Percentiles rank a stretch among this genome's conserved stretches.
phyloP scores from a whole-genome alignment of 129 eudicot genomes.

The Flaveria brownii region DNA sequence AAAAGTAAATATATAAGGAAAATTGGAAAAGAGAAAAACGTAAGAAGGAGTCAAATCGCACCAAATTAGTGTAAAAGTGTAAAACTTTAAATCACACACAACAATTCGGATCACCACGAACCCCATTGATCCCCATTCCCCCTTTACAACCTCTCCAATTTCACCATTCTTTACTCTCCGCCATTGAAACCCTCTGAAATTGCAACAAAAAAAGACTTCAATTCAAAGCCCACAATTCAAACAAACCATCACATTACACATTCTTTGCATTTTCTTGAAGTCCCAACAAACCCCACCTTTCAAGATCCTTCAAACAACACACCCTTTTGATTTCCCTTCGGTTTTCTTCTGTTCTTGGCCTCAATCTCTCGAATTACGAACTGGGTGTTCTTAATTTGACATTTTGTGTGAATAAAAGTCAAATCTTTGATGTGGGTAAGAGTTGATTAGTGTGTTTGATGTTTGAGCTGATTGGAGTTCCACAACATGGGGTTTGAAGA shows the following conservation, averaged over 20 bases:
- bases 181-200: conserved; percentile 21
- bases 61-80: too few species aligned
- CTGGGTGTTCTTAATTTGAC: conserved; percentile 30
- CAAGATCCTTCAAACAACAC: conserved; percentile 32
- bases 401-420: conserved; percentile 21
- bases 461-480: conserved; percentile 46
- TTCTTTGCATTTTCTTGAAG: conserved; percentile 28
- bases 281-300: conserved; percentile 34
- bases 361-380: conserved; percentile 16
- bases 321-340: conserved; percentile 21
- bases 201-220: conserved; percentile 28
- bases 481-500: conserved; percentile 56
- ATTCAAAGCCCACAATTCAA: background rate
- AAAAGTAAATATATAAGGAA: too few species aligned
- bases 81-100: too few species aligned
- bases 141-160: conserved; percentile 21
- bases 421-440: conserved; percentile 32
- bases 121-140: conserved; percentile 17
- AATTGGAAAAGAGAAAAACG: too few species aligned
- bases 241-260: conserved; percentile 22
- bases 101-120: conserved; percentile 54
- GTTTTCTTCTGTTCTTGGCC: conserved; percentile 20
- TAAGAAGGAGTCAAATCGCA: too few species aligned
- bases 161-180: conserved; percentile 31
- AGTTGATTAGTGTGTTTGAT: conserved; percentile 35